Conservation (phyloP, 495 filamentous ascomycete species). For the Aspergillus taichungensis region DNA sequence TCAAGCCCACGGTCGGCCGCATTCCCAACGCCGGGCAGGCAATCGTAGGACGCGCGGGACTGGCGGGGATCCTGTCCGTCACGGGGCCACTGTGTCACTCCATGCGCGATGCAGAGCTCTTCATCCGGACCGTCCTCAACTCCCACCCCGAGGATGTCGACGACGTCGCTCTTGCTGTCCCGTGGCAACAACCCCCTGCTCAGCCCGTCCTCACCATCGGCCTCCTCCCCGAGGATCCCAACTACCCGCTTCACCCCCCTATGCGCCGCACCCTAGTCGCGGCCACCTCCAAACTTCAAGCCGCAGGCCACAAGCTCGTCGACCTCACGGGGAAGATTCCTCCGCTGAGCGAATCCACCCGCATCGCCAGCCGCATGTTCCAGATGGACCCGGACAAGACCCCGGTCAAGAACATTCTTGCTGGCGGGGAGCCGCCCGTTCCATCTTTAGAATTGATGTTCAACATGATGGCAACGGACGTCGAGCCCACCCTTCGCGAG, state of each 20-base stretch:
- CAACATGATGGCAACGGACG: slow-evolving; percentile 3
- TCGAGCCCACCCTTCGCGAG: slow-evolving; percentile 19
- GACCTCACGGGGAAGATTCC: slow-evolving; percentile 16
- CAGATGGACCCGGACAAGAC: slow-evolving; percentile 18
- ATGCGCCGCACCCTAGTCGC: slow-evolving; percentile 37
- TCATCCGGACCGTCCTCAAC: slow-evolving; percentile 8
- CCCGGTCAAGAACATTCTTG: neutral
- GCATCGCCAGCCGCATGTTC: slow-evolving; percentile 22
- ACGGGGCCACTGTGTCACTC: slow-evolving; percentile 34
- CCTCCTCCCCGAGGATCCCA: slow-evolving; percentile 42
- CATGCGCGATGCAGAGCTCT: slow-evolving; percentile 23
- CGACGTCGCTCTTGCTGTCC: slow-evolving; percentile 9
- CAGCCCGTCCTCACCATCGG: slow-evolving; percentile 35
- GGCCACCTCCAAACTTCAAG: slow-evolving; percentile 27
- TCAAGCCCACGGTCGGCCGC: slow-evolving; percentile 49
- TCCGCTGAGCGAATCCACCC: slow-evolving; percentile 9
- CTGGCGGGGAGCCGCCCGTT: slow-evolving; percentile 18
- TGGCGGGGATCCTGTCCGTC: slow-evolving; percentile 28
- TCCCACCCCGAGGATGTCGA: slow-evolving; percentile 10
- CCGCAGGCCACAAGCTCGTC: slow-evolving; percentile 37
- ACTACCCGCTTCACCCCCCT: slow-evolving; percentile 45
- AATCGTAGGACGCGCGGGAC: slow-evolving; percentile 33
- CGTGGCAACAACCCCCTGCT: slow-evolving; percentile 7
- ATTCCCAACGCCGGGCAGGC: slow-evolving; percentile 33
- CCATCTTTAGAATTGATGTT: slow-evolving; percentile 14